phyloP scores from a whole-genome alignment of 345 rosid species.

The Conringia planisiliqua region DNA sequence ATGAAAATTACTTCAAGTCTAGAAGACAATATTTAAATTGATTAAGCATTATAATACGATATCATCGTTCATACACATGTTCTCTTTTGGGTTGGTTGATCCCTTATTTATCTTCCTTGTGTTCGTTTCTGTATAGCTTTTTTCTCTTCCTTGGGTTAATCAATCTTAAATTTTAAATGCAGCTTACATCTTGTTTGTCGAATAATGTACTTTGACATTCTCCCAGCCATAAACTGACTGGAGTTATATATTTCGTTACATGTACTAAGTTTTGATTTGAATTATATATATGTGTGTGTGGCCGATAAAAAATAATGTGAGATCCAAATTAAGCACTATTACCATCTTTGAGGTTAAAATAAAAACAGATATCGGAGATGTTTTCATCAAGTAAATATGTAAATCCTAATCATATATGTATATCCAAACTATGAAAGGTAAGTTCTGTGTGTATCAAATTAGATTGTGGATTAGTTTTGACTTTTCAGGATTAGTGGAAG shows the following conservation, averaged over 20 bases:
- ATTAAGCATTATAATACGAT: neutral
- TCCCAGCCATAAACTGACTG: neutral
- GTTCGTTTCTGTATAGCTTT: neutral
- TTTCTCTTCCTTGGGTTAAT: neutral
- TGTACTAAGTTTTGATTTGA: neutral
- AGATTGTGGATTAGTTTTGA: neutral
- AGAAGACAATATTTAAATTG: neutral
- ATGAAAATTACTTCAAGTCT: neutral
- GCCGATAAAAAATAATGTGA: too few species aligned
- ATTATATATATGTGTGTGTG: too few species aligned
- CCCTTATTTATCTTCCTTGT: neutral
- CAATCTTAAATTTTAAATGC: neutral
- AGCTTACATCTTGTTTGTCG: neutral
- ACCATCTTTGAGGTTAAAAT: neutral
- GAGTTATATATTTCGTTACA: neutral
- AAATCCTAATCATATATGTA: neutral
- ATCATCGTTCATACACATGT: neutral
- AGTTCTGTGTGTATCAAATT: neutral
- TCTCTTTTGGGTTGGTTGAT: neutral
- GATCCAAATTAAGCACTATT: too few species aligned
- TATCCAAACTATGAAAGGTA: neutral
- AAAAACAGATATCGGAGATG: neutral
- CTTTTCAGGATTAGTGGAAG: constrained; percentile 18
- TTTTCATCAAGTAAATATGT: neutral
- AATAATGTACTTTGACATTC: neutral